Evolutionary conservation across 2,329 filamentous ascomycete species (phyloP).

Genomic region (Lecanoromycetidae sp.): DNA sequence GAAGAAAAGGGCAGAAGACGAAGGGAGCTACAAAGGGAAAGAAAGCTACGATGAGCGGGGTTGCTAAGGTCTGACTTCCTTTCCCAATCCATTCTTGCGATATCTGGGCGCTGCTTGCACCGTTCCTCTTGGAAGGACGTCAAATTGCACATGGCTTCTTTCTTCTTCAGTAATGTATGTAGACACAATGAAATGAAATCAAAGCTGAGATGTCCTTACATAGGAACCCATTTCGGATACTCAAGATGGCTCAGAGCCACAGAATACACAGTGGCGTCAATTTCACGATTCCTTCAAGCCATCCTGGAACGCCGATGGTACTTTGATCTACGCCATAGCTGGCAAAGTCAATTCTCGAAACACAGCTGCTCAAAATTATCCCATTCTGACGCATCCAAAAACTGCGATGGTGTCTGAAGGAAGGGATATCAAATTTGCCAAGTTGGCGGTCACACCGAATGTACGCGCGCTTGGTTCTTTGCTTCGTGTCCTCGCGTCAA

Average conservation of each 20-base stretch:
- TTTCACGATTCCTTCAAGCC: slow-evolving; percentile 68
- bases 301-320: slow-evolving; percentile 64
- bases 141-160: slow-evolving; percentile 16
- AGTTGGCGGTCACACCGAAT: slow-evolving; percentile 38
- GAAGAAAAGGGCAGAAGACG: slow-evolving; percentile 45
- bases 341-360: slow-evolving; percentile 28
- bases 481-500: slow-evolving; percentile 11
- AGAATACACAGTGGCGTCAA: slow-evolving; percentile 46
- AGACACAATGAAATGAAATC: slow-evolving; percentile 30
- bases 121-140: slow-evolving; percentile 3
- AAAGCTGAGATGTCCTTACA: slow-evolving; percentile 27
- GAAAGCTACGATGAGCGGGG: too few relatives aligned
- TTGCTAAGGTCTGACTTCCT: slow-evolving; percentile 78
- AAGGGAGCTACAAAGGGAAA: slow-evolving; percentile 44
- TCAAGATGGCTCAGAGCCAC: slow-evolving; percentile 47
- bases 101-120: slow-evolving; percentile 15
- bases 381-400: slow-evolving; percentile 43
- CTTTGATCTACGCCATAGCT: slow-evolving; percentile 52
- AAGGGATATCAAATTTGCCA: slow-evolving; percentile 53
- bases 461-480: slow-evolving; percentile 2
- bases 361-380: slow-evolving; percentile 31
- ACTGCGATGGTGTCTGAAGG: slow-evolving; percentile 50
- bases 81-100: not conserved
- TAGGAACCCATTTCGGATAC: slow-evolving; percentile 83
- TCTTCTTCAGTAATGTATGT: slow-evolving; percentile 28